These are phyloP conservation scores for Cyclotella cryptica DNA, from an alignment of 108 stramenopile species.

Conservation along the genomic window DNA sequence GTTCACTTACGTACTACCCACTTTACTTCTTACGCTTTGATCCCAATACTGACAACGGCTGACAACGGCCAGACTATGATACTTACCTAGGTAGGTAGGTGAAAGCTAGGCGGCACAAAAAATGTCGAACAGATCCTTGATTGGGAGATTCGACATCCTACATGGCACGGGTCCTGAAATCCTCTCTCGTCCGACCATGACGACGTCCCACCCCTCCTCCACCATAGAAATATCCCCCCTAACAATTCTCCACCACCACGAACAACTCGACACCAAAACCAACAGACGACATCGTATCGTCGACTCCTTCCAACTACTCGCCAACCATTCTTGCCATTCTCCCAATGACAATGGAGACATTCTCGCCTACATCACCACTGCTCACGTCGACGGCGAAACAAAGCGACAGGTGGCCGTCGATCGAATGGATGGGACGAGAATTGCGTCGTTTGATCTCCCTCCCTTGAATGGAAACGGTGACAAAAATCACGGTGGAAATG, in stretches of 20 bases:
- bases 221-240: constrained; percentile 6
- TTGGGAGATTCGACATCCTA: too few relatives aligned
- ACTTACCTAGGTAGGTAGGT: too few relatives aligned
- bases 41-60: too few relatives aligned
- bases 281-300: neutral
- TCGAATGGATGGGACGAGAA: constrained; percentile 29
- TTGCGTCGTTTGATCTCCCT: constrained; percentile 24
- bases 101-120: too few relatives aligned
- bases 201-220: neutral
- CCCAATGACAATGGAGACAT: constrained; percentile 23
- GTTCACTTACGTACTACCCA: too few relatives aligned
- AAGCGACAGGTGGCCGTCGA: constrained; percentile 3
- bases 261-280: neutral
- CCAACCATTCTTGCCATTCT: neutral
- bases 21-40: too few relatives aligned
- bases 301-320: neutral
- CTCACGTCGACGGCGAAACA: neutral
- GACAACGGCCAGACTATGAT: too few relatives aligned
- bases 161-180: too few relatives aligned
- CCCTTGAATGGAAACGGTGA: neutral
- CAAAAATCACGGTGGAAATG: neutral
- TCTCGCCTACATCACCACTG: constrained; percentile 10
- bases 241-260: neutral
- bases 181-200: too few relatives aligned
- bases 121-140: too few relatives aligned